Percentiles rank a stretch among this genome's conserved stretches.
These are phyloP conservation scores for Aspergillus fumigatus DNA, from an alignment of 2,329 filamentous ascomycete species.

Conservation along the genomic window DNA sequence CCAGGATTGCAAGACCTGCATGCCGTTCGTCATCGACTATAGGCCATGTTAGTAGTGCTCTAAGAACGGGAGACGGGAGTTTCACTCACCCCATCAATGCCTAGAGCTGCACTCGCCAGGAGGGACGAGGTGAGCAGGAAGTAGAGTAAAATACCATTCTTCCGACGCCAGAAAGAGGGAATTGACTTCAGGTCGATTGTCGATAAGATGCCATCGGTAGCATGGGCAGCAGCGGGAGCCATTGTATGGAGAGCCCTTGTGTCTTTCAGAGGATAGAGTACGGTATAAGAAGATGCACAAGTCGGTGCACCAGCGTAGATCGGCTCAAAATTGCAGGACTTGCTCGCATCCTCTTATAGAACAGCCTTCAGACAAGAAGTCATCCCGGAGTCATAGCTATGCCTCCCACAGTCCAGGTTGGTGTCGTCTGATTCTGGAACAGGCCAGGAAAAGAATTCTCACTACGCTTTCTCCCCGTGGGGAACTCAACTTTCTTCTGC, in stretches of 20 bases:
- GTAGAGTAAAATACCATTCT: slow-evolving; percentile 43
- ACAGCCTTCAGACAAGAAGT: neutral
- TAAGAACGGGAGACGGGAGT: neutral
- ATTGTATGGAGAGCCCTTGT: neutral
- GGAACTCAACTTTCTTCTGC: neutral
- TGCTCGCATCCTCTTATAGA: neutral
- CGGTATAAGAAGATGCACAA: no score
- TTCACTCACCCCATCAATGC: slow-evolving; percentile 42
- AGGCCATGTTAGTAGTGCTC: slow-evolving; percentile 15
- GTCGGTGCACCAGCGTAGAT: neutral
- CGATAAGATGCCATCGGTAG: slow-evolving; percentile 17
- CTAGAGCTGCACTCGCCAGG: slow-evolving; percentile 39
- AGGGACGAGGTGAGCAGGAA: slow-evolving; percentile 43
- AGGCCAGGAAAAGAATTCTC: neutral
- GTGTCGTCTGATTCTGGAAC: neutral
- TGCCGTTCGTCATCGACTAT: slow-evolving; percentile 45
- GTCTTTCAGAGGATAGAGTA: neutral
- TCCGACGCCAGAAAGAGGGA: slow-evolving; percentile 22
- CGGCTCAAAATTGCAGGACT: neutral
- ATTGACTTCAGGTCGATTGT: slow-evolving; percentile 18
- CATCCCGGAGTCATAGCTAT: neutral
- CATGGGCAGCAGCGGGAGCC: slow-evolving; percentile 22
- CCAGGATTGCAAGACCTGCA: slow-evolving; percentile 44
- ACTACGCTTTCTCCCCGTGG: neutral
- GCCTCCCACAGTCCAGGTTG: neutral